Evolutionary conservation across 768 basidiomycete genomes (phyloP).

Genomic region (Naganishia randhawae): DNA sequence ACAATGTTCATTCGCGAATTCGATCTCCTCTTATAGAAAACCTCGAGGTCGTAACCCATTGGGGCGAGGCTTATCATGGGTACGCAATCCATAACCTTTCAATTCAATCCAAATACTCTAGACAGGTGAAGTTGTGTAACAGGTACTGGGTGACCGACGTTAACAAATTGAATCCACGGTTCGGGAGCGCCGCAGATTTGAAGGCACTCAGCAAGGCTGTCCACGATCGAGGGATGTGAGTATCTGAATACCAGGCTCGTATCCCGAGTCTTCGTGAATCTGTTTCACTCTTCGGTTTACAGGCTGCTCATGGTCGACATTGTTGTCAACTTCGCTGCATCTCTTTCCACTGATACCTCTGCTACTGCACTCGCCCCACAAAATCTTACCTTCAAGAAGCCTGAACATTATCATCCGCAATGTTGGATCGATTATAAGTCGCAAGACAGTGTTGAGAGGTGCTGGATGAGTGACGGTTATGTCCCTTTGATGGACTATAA

Average conservation of each 20-base stretch:
- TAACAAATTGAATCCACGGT: slow-evolving; percentile 63
- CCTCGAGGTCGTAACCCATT: slow-evolving; percentile 63
- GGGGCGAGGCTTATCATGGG: slow-evolving; percentile 80
- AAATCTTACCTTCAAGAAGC: slow-evolving; percentile 40
- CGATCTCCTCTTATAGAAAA: slow-evolving; percentile 71
- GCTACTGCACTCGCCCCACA: slow-evolving; percentile 24
- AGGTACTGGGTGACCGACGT: slow-evolving; percentile 54
- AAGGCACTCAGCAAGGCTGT: slow-evolving; percentile 64
- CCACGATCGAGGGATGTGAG: slow-evolving; percentile 68
- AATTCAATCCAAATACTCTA: neutral
- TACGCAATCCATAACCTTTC: slow-evolving; percentile 50
- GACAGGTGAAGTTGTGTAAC: neutral
- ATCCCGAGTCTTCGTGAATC: neutral
- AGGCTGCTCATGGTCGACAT: slow-evolving; percentile 75
- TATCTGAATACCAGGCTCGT: neutral
- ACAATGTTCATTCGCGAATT: slow-evolving; percentile 54
- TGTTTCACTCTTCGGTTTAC: neutral
- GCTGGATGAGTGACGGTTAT: slow-evolving; percentile 72
- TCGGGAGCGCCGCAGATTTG: slow-evolving; percentile 72
- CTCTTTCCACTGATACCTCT: slow-evolving; percentile 23
- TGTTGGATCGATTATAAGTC: slow-evolving; percentile 70
- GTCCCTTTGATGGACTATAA: slow-evolving; percentile 76
- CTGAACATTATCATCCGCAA: slow-evolving; percentile 68
- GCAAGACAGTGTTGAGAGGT: slow-evolving; percentile 42
- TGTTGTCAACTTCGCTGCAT: slow-evolving; percentile 78